phyloP scores from a whole-genome alignment of 2,329 filamentous ascomycete species.

The Neopestalotiopsis clavispora region DNA sequence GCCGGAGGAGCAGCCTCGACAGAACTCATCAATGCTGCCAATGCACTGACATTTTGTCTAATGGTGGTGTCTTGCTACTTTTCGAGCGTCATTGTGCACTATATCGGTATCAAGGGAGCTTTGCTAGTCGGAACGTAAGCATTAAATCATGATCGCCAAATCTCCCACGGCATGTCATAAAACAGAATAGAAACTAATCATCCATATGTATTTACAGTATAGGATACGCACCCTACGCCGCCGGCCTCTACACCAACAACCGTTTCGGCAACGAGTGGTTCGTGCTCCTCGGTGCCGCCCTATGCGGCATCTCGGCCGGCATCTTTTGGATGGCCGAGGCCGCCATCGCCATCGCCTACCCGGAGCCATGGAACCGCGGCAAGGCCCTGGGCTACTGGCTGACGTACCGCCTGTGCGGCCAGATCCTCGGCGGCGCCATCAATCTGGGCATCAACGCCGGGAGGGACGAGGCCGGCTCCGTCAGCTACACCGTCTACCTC shows the following conservation, averaged over 20 bases:
- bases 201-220: constrained; percentile 41
- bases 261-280: constrained; percentile 73
- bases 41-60: constrained; percentile 72
- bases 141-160: not conserved
- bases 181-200: not conserved
- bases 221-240: constrained; percentile 74
- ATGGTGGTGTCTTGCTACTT: constrained; percentile 76
- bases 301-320: constrained; percentile 73
- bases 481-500: constrained; percentile 71
- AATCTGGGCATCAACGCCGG: constrained; percentile 70
- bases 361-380: constrained; percentile 71
- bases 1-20: constrained; percentile 70
- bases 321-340: constrained; percentile 80
- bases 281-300: constrained; percentile 68
- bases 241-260: constrained; percentile 75
- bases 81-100: constrained; percentile 65
- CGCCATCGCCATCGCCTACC: constrained; percentile 74
- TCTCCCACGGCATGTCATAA: not conserved
- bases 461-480: constrained; percentile 62
- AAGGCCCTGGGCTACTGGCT: constrained; percentile 73
- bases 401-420: constrained; percentile 60
- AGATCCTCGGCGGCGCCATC: constrained; percentile 74
- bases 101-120: constrained; percentile 73
- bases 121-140: constrained; percentile 71
- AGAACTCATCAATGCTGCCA: constrained; percentile 71